A percentile compares a stretch with the other conserved stretches of the same genome.
phyloP scores from a whole-genome alignment of 306 rosid species.

The Aeschynomene evenia region DNA sequence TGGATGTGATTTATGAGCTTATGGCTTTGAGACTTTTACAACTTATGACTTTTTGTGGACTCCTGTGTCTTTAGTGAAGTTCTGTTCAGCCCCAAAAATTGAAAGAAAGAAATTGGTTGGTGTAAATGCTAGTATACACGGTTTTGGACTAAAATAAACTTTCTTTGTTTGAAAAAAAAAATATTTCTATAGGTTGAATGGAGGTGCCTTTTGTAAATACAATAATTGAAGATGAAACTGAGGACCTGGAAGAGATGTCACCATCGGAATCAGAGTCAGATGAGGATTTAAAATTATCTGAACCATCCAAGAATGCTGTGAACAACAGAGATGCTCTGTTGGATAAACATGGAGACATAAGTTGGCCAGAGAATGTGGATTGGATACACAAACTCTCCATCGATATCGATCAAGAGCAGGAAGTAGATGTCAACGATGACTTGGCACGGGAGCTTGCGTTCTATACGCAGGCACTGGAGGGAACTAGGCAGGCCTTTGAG shows the following conservation, averaged over 20 bases:
- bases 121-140: neutral
- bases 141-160: neutral
- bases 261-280: slow-evolving; percentile 61
- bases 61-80: no score
- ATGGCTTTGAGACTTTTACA: no score
- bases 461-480: slow-evolving; percentile 81
- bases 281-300: slow-evolving; percentile 56
- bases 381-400: slow-evolving; percentile 78
- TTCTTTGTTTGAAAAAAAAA: neutral
- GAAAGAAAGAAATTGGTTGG: no score
- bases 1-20: no score
- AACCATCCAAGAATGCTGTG: slow-evolving; percentile 64
- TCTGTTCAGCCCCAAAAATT: no score
- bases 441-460: slow-evolving; percentile 78
- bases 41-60: no score
- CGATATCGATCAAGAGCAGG: slow-evolving; percentile 72
- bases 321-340: slow-evolving; percentile 66
- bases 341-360: slow-evolving; percentile 85
- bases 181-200: slow-evolving; percentile 52
- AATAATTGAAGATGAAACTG: slow-evolving; percentile 23
- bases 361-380: slow-evolving; percentile 72
- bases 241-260: slow-evolving; percentile 40
- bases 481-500: slow-evolving; percentile 72
- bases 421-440: slow-evolving; percentile 87
- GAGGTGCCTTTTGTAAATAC: slow-evolving; percentile 22